These are phyloP conservation scores for Adenanthera pavonina DNA, from an alignment of 306 rosid genomes.

Conservation along the genomic window DNA sequence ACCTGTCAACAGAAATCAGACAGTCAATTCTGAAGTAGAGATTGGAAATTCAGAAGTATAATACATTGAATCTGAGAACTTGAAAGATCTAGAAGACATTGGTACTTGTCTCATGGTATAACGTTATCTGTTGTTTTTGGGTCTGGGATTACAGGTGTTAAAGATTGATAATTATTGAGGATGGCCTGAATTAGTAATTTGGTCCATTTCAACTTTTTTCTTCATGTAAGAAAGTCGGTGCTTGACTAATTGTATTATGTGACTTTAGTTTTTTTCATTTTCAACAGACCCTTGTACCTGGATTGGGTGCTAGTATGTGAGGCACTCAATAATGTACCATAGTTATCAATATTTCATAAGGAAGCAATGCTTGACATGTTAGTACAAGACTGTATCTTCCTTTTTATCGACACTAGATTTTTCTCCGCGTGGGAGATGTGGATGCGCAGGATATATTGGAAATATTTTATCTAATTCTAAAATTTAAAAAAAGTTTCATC, in stretches of 20 bases:
- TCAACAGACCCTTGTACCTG: conserved; percentile 69
- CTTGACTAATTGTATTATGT: conserved; percentile 3
- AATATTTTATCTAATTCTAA: too few species aligned
- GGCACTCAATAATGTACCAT: conserved; percentile 81
- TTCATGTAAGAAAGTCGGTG: conserved; percentile 3
- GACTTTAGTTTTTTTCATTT: conserved; percentile 34
- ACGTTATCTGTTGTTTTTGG: conserved; percentile 19
- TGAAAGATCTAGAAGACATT: conserved; percentile 78
- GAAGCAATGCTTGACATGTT: conserved; percentile 71
- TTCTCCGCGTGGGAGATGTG: neutral
- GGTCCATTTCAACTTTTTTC: neutral
- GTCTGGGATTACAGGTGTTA: neutral
- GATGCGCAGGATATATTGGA: too few species aligned
- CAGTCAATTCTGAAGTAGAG: conserved; percentile 53
- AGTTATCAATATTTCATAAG: conserved; percentile 75
- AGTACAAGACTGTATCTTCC: conserved; percentile 44
- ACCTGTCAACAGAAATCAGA: conserved; percentile 62
- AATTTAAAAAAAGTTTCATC: too few species aligned
- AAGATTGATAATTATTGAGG: conserved; percentile 18
- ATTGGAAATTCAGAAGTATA: conserved; percentile 71
- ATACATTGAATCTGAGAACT: conserved; percentile 81
- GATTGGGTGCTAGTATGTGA: conserved; percentile 86
- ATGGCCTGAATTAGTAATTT: conserved; percentile 1
- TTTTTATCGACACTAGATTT: conserved; percentile 22
- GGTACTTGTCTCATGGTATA: conserved; percentile 76